These are phyloP conservation scores for Diaporthe sp. DNA, from an alignment of 2,329 filamentous ascomycete species.

Conservation along the genomic window DNA sequence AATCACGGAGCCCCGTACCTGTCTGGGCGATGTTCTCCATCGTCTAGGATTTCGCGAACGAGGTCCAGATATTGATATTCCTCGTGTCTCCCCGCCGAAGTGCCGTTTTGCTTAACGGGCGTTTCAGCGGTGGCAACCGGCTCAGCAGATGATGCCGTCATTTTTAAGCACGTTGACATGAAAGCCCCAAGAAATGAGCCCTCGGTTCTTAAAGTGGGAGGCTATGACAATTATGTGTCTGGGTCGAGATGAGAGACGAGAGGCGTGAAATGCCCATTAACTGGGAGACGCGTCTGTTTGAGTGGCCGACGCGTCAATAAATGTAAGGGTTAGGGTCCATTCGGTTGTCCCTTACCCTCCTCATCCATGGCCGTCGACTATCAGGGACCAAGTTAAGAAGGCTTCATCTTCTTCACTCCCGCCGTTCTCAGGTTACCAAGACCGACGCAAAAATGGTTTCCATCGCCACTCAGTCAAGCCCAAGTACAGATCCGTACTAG, in stretches of 20 bases:
- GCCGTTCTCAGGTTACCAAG: background rate
- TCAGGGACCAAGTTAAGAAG: background rate
- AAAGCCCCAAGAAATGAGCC: background rate
- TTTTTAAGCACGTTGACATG: background rate
- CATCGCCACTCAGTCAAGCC: background rate
- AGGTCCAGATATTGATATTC: constrained; percentile 95
- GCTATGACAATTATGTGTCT: background rate
- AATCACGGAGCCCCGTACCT: constrained; percentile 60
- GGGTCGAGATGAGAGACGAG: background rate
- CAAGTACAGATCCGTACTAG: background rate
- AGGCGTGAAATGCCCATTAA: constrained; percentile 7
- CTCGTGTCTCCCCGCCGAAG: constrained; percentile 68
- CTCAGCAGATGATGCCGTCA: constrained; percentile 32
- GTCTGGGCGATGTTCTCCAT: constrained; percentile 90
- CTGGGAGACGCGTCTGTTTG: constrained; percentile 14
- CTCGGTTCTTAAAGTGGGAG: background rate
- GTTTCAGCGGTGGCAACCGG: constrained; percentile 2
- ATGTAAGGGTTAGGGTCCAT: background rate
- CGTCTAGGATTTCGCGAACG: constrained; percentile 83
- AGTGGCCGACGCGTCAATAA: background rate
- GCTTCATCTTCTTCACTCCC: background rate
- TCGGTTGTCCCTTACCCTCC: rapidly evolving
- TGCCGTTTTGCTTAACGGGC: constrained; percentile 19
- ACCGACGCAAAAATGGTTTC: background rate
- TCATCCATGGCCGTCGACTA: background rate